Percentiles rank a stretch among this genome's conserved stretches.
These are phyloP conservation scores for Ziziphus jujuba DNA, from an alignment of 306 rosid genomes.

Conservation along the genomic window DNA sequence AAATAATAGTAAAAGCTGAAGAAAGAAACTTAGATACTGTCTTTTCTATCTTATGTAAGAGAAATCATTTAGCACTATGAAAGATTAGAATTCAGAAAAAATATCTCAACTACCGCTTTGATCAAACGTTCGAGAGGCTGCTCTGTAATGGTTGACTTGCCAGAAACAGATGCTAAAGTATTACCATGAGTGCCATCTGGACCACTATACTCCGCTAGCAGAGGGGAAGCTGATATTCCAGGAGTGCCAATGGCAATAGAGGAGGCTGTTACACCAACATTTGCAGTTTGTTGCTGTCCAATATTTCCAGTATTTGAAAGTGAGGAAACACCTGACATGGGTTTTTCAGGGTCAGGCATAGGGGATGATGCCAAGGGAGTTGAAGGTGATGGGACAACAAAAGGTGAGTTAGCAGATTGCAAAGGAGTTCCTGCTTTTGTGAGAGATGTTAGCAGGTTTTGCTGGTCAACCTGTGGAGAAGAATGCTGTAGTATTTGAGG, in stretches of 20 bases:
- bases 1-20: neutral
- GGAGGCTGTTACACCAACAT: constrained; percentile 54
- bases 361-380: constrained; percentile 91
- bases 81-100: constrained; percentile 13
- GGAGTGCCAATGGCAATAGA: constrained; percentile 98
- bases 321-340: constrained; percentile 52
- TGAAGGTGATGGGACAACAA: constrained; percentile 78
- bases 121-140: constrained; percentile 82
- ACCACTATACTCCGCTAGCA: constrained; percentile 82
- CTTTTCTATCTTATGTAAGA: neutral
- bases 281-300: constrained; percentile 65
- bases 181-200: constrained; percentile 58
- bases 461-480: constrained; percentile 93
- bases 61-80: constrained; percentile 1
- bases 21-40: neutral
- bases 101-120: constrained; percentile 61
- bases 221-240: constrained; percentile 97
- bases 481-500: constrained; percentile 87
- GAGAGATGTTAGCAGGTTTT: constrained; percentile 48
- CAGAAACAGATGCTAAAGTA: constrained; percentile 54
- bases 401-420: constrained; percentile 83
- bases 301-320: constrained; percentile 63
- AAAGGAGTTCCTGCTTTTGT: constrained; percentile 72
- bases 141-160: constrained; percentile 66
- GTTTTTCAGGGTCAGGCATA: constrained; percentile 81